Conservation (phyloP, 768 basidiomycete genomes). For the Collybiopsis luxurians region DNA sequence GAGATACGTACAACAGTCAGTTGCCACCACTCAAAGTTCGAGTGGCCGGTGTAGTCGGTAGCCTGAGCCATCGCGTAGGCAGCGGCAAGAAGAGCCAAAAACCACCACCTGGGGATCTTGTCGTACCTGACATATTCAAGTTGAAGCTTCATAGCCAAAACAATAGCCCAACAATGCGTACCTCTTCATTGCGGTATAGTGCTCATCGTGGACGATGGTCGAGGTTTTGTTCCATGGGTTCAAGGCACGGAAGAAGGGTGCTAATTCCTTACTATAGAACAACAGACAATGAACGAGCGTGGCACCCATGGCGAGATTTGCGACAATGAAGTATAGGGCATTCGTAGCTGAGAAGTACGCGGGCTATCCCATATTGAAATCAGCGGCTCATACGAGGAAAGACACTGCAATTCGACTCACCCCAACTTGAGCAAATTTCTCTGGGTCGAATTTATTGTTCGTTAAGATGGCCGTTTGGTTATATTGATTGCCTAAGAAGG, state of each 20-base stretch:
- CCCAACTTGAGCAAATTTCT: conserved; percentile 14
- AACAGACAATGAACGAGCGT: conserved; percentile 23
- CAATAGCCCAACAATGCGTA: too few species aligned
- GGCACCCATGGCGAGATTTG: conserved; percentile 18
- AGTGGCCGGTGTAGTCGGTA: conserved; percentile 24
- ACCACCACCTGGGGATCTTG: conserved; percentile 20
- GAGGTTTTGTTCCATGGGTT: conserved; percentile 27
- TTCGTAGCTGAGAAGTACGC: conserved; percentile 35
- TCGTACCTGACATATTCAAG: too few species aligned
- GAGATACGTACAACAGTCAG: conserved; percentile 16
- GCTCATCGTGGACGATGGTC: conserved; percentile 26
- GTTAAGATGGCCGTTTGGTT: conserved; percentile 25
- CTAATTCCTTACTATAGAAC: conserved; percentile 31
- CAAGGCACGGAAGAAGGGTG: neutral
- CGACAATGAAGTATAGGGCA: conserved; percentile 15
- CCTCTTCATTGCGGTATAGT: conserved; percentile 11
- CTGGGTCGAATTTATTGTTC: conserved; percentile 21
- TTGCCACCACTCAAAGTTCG: conserved; percentile 23
- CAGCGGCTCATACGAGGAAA: neutral
- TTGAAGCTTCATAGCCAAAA: too few species aligned
- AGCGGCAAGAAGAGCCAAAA: conserved; percentile 14
- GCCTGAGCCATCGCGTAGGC: conserved; percentile 21
- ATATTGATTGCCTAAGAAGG: conserved; percentile 18
- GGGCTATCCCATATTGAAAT: conserved; percentile 14
- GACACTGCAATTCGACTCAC: conserved; percentile 3